Evolutionary conservation across 331 rosid genomes (phyloP).

Genomic region (Acacia pycnantha): DNA sequence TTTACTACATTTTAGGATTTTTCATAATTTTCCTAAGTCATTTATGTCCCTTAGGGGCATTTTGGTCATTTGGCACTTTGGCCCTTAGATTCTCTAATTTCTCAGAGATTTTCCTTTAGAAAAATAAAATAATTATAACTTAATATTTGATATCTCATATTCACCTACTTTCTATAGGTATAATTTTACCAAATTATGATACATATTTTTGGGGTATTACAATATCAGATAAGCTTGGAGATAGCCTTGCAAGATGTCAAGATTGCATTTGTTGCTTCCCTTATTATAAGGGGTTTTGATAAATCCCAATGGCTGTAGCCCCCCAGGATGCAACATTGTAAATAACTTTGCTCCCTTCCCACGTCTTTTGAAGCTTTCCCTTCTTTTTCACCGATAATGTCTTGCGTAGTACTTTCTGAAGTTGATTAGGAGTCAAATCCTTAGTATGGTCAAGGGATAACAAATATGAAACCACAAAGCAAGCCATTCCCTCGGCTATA

Average conservation of each 20-base stretch:
- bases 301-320: constrained; percentile 87
- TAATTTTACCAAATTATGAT: no score
- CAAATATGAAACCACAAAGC: constrained; percentile 81
- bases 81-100: no score
- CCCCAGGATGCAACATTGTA: constrained; percentile 96
- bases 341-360: constrained; percentile 93
- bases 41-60: no score
- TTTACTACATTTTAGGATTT: no score
- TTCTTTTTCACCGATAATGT: constrained; percentile 79
- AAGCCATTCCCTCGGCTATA: constrained; percentile 78
- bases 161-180: no score
- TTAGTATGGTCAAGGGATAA: constrained; percentile 71
- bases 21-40: no score
- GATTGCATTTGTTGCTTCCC: constrained; percentile 77
- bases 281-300: constrained; percentile 81
- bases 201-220: no score
- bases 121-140: no score
- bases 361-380: constrained; percentile 84
- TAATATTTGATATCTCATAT: no score
- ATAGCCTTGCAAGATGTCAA: constrained; percentile 83
- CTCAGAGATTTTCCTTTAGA: no score
- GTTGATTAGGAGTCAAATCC: constrained; percentile 84
- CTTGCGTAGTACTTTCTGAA: constrained; percentile 80
- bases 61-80: no score
- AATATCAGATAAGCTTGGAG: constrained; percentile 74